Percentiles rank a stretch among this genome's conserved stretches.
phyloP scores from a whole-genome alignment of 148 eudicot genomes.

The Tetragonia tetragonoides region DNA sequence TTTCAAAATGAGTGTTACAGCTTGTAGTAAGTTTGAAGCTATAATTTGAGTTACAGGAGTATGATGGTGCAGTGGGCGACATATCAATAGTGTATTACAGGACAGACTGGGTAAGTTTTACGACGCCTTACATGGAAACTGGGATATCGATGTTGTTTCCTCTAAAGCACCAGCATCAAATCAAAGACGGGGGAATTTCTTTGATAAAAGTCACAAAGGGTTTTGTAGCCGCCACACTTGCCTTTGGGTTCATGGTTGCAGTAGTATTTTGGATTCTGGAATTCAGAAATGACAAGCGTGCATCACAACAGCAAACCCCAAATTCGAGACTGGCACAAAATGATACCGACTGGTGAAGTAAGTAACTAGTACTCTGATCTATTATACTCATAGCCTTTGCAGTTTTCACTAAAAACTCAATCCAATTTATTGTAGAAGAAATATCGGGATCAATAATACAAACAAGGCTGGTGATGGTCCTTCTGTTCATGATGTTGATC shows the following conservation, averaged over 20 bases:
- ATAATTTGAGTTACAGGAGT: slow-evolving; percentile 13
- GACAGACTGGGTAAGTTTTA: slow-evolving; percentile 30
- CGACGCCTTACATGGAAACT: slow-evolving; percentile 29
- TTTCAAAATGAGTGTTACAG: no score
- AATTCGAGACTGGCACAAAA: neutral
- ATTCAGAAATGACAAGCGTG: slow-evolving; percentile 21
- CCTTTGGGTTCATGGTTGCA: slow-evolving; percentile 23
- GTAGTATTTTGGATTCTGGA: slow-evolving; percentile 20
- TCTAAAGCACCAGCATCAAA: neutral
- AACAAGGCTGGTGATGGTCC: slow-evolving; percentile 28
- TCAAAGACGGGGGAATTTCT: slow-evolving; percentile 1
- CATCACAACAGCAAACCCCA: neutral
- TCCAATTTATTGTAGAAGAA: slow-evolving; percentile 12
- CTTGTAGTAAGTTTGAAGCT: no score
- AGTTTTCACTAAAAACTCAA: neutral
- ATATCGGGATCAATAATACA: slow-evolving; percentile 26
- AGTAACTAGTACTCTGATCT: no score
- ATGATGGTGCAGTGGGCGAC: slow-evolving; percentile 34
- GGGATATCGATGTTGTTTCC: slow-evolving; percentile 35
- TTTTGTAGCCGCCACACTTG: slow-evolving; percentile 27
- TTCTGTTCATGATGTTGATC: slow-evolving; percentile 26
- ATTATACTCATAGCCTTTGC: no score
- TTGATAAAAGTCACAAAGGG: slow-evolving; percentile 29
- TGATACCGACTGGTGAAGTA: slow-evolving; percentile 19
- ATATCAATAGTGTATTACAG: slow-evolving; percentile 24